phyloP scores from a whole-genome alignment of 345 rosid genomes.

The Eucalyptus erythrocorys region DNA sequence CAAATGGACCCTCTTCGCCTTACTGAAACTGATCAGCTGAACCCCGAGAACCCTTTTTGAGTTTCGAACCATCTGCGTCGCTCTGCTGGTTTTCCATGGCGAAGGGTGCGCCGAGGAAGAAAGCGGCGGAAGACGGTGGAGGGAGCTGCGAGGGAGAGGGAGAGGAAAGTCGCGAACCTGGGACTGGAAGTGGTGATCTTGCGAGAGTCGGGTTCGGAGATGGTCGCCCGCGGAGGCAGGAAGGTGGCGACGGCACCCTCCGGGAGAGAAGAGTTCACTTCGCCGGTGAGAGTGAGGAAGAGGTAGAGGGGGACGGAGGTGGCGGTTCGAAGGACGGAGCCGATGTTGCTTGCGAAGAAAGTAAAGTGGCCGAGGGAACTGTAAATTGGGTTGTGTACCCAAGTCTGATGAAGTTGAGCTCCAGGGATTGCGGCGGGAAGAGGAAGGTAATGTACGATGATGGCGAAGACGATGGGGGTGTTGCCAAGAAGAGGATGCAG shows the following conservation, averaged over 20 bases:
- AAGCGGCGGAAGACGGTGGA: neutral
- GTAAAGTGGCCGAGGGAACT: neutral
- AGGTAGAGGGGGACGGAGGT: neutral
- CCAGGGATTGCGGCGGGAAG: neutral
- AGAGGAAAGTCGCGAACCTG: neutral
- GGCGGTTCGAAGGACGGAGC: neutral
- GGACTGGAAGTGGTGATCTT: neutral
- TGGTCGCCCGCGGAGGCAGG: neutral
- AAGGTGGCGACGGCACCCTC: neutral
- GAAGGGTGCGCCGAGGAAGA: neutral
- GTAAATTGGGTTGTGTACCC: neutral
- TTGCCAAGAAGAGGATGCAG: neutral
- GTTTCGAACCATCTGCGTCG: neutral
- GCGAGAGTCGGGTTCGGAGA: neutral
- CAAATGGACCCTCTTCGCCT: neutral
- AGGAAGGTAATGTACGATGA: neutral
- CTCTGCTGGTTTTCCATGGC: neutral
- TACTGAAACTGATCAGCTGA: neutral
- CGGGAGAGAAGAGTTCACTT: neutral
- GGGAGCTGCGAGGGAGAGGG: neutral
- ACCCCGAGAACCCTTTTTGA: neutral
- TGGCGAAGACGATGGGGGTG: neutral
- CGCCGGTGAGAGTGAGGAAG: neutral
- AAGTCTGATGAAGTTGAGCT: neutral
- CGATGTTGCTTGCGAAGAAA: neutral